phyloP scores from a whole-genome alignment of 2,329 filamentous ascomycete genomes.

The Phialemonium atrogriseum region DNA sequence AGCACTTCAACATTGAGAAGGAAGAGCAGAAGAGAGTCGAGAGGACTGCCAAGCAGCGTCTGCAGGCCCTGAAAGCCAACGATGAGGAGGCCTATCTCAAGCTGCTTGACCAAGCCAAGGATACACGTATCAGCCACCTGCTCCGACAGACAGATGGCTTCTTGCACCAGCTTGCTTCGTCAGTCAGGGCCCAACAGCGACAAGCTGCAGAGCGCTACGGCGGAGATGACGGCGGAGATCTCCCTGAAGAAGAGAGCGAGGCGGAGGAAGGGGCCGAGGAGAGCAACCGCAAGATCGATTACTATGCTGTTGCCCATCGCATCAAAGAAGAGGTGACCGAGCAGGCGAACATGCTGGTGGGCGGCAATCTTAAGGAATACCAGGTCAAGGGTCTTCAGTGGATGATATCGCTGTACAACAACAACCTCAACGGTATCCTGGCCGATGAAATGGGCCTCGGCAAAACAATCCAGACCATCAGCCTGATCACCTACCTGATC shows the following conservation, averaged over 20 bases:
- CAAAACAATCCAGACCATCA: conserved; percentile 99
- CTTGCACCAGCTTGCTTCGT: conserved; percentile 88
- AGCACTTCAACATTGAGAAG: conserved; percentile 96
- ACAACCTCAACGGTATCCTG: conserved; percentile 97
- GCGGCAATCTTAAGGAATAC: conserved; percentile 92
- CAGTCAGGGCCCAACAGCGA: conserved; percentile 89
- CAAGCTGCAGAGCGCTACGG: conserved; percentile 73
- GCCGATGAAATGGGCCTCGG: conserved; percentile 99
- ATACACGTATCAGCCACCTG: conserved; percentile 96
- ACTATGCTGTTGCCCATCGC: conserved; percentile 96
- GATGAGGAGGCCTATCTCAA: conserved; percentile 99
- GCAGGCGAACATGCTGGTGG: conserved; percentile 81
- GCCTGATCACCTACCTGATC: conserved; percentile 92
- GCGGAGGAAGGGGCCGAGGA: conserved; percentile 60
- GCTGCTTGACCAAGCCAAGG: conserved; percentile 94
- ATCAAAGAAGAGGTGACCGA: conserved; percentile 83
- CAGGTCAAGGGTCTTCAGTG: conserved; percentile 97
- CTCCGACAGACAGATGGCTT: conserved; percentile 97
- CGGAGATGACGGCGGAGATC: conserved; percentile 46
- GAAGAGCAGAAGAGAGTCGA: conserved; percentile 99
- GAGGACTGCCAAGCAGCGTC: conserved; percentile 96
- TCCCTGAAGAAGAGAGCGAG: conserved; percentile 59
- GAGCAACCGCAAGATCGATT: conserved; percentile 78
- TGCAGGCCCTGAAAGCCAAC: conserved; percentile 96
- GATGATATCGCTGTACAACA: conserved; percentile 99